Percentiles rank a stretch among this genome's conserved stretches.
These are phyloP conservation scores for Antarctomyces pellizariae DNA, from an alignment of 495 filamentous ascomycete genomes.

Conservation along the genomic window DNA sequence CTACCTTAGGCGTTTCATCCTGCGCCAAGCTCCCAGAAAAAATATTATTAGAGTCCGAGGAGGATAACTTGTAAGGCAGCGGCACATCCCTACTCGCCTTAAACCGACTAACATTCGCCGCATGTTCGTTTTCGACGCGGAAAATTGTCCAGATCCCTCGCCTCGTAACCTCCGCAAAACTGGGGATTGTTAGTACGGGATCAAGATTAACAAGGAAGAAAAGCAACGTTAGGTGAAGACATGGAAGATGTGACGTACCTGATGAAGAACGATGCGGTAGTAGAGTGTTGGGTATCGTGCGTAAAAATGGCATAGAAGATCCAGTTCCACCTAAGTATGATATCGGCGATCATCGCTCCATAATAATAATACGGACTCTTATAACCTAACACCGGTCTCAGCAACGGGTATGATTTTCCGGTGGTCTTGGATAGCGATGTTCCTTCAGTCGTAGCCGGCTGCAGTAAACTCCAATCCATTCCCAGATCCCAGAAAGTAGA, in stretches of 20 bases:
- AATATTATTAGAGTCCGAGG: slow-evolving; percentile 5
- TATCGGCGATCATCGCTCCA: slow-evolving; percentile 56
- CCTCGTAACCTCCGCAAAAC: slow-evolving; percentile 59
- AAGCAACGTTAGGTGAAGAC: no score
- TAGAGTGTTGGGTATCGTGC: slow-evolving; percentile 54
- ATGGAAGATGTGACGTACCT: no score
- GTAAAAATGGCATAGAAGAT: slow-evolving; percentile 78
- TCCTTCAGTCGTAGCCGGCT: slow-evolving; percentile 40
- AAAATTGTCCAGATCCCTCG: slow-evolving; percentile 79
- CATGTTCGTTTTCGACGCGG: slow-evolving; percentile 93
- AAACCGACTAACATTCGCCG: slow-evolving; percentile 64
- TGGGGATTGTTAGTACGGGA: no score
- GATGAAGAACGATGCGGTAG: slow-evolving; percentile 52
- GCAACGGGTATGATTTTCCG: no score
- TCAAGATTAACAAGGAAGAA: no score
- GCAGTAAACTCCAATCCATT: slow-evolving; percentile 83
- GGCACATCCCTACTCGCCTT: slow-evolving; percentile 63
- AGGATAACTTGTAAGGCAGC: slow-evolving; percentile 42
- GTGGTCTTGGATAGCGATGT: no score
- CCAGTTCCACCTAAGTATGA: slow-evolving; percentile 86
- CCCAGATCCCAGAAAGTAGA: slow-evolving; percentile 83
- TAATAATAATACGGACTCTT: slow-evolving; percentile 68
- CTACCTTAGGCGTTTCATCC: slow-evolving; percentile 3
- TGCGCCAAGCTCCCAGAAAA: slow-evolving; percentile 10
- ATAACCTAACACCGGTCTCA: slow-evolving; percentile 62